phyloP scores from a whole-genome alignment of 768 basidiomycete species.

The Myochromella boudieri region DNA sequence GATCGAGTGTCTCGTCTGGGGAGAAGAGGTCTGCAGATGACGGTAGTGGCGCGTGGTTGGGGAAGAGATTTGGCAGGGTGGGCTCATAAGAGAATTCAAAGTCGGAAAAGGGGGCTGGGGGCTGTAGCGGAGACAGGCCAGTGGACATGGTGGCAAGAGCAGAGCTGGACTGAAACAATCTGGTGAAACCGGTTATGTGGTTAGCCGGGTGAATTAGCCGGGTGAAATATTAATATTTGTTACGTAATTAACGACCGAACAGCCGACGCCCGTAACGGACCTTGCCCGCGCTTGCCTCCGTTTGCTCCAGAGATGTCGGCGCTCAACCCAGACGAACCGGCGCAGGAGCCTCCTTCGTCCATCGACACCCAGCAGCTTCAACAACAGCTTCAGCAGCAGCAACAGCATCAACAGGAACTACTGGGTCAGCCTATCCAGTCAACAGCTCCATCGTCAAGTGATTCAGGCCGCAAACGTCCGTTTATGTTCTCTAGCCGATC shows the following conservation, averaged over 20 bases:
- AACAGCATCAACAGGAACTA: constrained; percentile 26
- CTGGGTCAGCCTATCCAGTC: constrained; percentile 26
- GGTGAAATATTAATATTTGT: constrained; percentile 1
- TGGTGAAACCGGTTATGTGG: not conserved
- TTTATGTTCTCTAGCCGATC: constrained; percentile 21
- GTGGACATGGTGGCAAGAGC: constrained; percentile 25
- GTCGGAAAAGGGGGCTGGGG: constrained; percentile 62
- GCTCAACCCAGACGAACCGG: constrained; percentile 72
- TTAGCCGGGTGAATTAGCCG: constrained; percentile 9
- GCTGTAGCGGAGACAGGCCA: constrained; percentile 37
- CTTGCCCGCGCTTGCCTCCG: constrained; percentile 22
- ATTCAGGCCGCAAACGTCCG: constrained; percentile 66
- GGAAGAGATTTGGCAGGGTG: constrained; percentile 55
- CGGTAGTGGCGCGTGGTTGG: constrained; percentile 60
- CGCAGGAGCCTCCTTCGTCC: constrained; percentile 44
- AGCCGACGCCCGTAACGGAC: constrained; percentile 21
- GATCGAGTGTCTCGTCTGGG: constrained; percentile 71
- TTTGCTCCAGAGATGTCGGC: constrained; percentile 63
- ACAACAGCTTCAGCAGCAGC: constrained; percentile 46
- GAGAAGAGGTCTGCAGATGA: constrained; percentile 80
- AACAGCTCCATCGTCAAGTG: constrained; percentile 25
- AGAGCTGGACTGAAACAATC: constrained; percentile 15
- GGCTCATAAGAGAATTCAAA: constrained; percentile 76
- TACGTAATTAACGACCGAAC: constrained; percentile 11
- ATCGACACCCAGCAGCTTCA: constrained; percentile 66